These are phyloP conservation scores for Ocimum tenuiflorum DNA, from an alignment of 257 asterid species.

Conservation along the genomic window DNA sequence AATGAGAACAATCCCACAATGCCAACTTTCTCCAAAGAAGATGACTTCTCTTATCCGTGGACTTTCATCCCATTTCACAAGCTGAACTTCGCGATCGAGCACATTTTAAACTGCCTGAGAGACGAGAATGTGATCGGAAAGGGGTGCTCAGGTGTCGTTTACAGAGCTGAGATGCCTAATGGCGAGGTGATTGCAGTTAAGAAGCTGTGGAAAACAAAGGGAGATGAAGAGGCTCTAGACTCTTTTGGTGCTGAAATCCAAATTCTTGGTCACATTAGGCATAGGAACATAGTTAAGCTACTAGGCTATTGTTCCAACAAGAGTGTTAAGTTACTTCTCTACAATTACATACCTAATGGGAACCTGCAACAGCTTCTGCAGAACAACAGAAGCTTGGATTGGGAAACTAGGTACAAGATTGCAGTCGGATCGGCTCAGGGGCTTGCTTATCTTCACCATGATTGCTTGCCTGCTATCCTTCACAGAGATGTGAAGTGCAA, in stretches of 20 bases:
- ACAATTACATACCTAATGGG: constrained; percentile 75
- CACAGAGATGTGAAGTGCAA: constrained; percentile 94
- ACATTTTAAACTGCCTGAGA: constrained; percentile 60
- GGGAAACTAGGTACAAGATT: constrained; percentile 87
- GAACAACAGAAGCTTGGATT: constrained; percentile 68
- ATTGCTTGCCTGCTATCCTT: constrained; percentile 76
- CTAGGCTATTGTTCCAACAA: constrained; percentile 80
- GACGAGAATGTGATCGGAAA: constrained; percentile 83
- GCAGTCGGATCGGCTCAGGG: constrained; percentile 94
- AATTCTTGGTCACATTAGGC: constrained; percentile 90
- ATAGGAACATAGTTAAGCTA: constrained; percentile 77
- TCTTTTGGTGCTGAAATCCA: constrained; percentile 91
- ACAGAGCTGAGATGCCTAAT: constrained; percentile 65
- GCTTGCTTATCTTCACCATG: constrained; percentile 88
- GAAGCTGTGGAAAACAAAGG: constrained; percentile 84
- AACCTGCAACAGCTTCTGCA: constrained; percentile 74
- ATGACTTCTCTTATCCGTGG: constrained; percentile 88
- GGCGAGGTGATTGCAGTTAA: constrained; percentile 83
- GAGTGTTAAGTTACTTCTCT: constrained; percentile 77
- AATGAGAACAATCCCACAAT: constrained; percentile 37
- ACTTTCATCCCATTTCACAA: constrained; percentile 83
- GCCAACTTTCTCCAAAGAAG: constrained; percentile 32
- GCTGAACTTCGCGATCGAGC: constrained; percentile 55
- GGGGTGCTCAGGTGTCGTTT: constrained; percentile 90
- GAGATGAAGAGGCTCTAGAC: constrained; percentile 58